Percentiles rank a stretch among this genome's conserved stretches.
Evolutionary conservation across 2,329 filamentous ascomycete genomes (phyloP).

Genomic region (Talaromyces sp.): DNA sequence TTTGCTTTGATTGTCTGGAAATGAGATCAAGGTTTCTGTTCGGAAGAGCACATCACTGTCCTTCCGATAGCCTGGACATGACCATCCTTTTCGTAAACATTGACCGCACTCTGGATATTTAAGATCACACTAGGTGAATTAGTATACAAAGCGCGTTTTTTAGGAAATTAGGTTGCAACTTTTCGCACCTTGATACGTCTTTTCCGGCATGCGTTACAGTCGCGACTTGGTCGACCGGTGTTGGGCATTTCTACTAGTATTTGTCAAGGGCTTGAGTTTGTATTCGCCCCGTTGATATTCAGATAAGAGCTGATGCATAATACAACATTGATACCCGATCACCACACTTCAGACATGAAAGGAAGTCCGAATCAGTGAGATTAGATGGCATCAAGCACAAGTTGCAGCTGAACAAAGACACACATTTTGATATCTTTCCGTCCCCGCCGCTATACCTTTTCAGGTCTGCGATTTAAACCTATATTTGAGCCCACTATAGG

Average conservation of each 20-base stretch:
- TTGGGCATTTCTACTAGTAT: constrained; percentile 4
- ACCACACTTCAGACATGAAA: neutral
- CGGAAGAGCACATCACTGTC: constrained; percentile 8
- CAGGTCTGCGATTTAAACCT: neutral
- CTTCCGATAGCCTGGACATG: constrained; percentile 7
- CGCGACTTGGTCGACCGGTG: constrained; percentile 2
- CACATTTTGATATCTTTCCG: neutral
- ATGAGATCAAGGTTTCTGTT: constrained; percentile 5
- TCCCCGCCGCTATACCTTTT: neutral
- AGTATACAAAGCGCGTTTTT: neutral
- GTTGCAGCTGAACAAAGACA: neutral
- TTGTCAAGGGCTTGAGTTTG: neutral
- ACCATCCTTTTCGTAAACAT: constrained; percentile 8
- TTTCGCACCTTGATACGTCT: constrained; percentile 9
- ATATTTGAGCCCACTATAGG: neutral
- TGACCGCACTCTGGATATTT: constrained; percentile 3
- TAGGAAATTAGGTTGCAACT: neutral
- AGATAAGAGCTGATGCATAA: neutral
- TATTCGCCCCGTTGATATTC: neutral
- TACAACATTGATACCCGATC: neutral
- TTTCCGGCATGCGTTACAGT: constrained; percentile 6
- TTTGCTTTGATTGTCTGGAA: neutral
- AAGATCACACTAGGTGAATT: constrained; percentile 5
- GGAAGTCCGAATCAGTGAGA: no score
- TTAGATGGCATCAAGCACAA: no score